Conservation (phyloP, 179 eudicot species). For the Spergularia azorica region DNA sequence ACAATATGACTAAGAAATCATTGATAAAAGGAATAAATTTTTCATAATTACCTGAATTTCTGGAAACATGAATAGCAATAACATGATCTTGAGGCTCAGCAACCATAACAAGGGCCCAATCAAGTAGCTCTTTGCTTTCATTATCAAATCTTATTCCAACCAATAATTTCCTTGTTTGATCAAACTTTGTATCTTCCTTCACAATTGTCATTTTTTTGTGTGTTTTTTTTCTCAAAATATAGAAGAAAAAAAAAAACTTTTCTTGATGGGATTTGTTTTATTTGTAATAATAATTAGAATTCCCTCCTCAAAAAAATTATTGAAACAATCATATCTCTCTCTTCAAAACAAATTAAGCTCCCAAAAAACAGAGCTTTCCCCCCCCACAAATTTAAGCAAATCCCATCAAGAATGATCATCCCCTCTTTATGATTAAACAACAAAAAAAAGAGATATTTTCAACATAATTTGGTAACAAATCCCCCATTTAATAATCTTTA, state of each 20-base stretch:
- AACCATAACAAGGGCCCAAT: conserved; percentile 87
- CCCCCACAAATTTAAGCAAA: conserved; percentile 24
- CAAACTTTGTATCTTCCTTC: conserved; percentile 29
- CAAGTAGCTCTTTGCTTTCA: conserved; percentile 62
- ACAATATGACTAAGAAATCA: too few species aligned
- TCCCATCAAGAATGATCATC: conserved; percentile 23
- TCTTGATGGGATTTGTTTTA: conserved; percentile 23
- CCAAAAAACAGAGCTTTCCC: conserved; percentile 9
- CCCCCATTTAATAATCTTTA: conserved; percentile 18
- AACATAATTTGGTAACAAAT: conserved; percentile 32
- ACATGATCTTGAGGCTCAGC: conserved; percentile 78
- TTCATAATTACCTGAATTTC: conserved; percentile 50
- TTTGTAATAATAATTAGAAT: background rate
- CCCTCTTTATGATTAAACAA: conserved; percentile 23
- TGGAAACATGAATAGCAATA: conserved; percentile 70
- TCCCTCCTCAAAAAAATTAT: background rate
- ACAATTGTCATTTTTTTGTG: conserved; percentile 36
- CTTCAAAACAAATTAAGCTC: background rate
- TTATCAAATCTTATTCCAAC: conserved; percentile 74
- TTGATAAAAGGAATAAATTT: too few species aligned
- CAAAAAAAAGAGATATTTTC: conserved; percentile 23
- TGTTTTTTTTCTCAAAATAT: background rate
- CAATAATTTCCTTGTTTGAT: conserved; percentile 49
- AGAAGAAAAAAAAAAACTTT: background rate
- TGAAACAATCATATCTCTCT: conserved; percentile 1